A percentile compares a stretch with the other conserved stretches of the same genome.
These are phyloP conservation scores for Tausonia pullulans DNA, from an alignment of 1,284 basidiomycete genomes.

Conservation along the genomic window DNA sequence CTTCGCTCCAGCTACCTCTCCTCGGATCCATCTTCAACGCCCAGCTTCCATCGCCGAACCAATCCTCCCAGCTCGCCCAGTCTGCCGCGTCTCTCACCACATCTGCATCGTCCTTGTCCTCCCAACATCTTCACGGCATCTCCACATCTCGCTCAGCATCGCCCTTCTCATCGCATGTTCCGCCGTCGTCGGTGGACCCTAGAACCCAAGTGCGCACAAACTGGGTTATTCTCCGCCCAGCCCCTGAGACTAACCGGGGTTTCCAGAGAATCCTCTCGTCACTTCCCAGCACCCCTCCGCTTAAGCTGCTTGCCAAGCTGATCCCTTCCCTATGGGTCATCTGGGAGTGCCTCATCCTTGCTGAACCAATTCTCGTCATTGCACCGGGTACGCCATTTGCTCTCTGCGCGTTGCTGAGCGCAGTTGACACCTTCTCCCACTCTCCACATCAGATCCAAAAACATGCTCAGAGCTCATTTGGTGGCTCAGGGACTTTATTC, in stretches of 20 bases:
- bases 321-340: constrained; percentile 77
- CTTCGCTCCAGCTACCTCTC: constrained; percentile 12
- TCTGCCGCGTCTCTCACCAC: not conserved
- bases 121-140: constrained; percentile 26
- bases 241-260: too few species aligned
- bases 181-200: constrained; percentile 34
- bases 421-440: constrained; percentile 24
- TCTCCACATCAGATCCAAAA: constrained; percentile 5
- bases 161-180: constrained; percentile 21
- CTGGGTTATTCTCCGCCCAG: constrained; percentile 11
- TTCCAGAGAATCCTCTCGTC: constrained; percentile 52
- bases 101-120: not conserved
- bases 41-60: constrained; percentile 6
- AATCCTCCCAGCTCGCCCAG: constrained; percentile 9
- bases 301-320: constrained; percentile 62
- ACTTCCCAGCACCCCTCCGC: constrained; percentile 54
- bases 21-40: constrained; percentile 14
- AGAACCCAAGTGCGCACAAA: constrained; percentile 18
- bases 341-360: constrained; percentile 82
- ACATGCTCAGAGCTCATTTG: constrained; percentile 52
- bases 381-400: constrained; percentile 37
- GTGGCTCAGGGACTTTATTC: constrained; percentile 80
- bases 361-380: constrained; percentile 79
- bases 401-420: constrained; percentile 42
- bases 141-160: not conserved